A percentile compares a stretch with the other conserved stretches of the same genome.
Evolutionary conservation across 257 asterid species (phyloP).

Genomic region (Plectranthus barbatus): DNA sequence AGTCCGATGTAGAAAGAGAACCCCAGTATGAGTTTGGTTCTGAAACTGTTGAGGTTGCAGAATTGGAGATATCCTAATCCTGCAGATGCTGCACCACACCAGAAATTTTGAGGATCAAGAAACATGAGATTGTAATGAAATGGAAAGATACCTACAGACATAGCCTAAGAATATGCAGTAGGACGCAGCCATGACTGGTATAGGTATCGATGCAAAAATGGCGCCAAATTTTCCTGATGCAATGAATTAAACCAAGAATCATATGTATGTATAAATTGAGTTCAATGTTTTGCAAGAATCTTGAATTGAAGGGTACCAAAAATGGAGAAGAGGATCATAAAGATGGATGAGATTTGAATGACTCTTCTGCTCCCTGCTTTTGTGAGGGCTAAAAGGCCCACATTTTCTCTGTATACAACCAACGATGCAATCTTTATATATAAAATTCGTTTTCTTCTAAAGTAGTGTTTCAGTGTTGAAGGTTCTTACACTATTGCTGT

Average conservation of each 20-base stretch:
- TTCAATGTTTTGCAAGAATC: not conserved
- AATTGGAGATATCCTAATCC: slow-evolving; percentile 71
- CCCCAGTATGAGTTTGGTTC: slow-evolving; percentile 61
- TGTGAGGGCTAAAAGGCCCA: slow-evolving; percentile 70
- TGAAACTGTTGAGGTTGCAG: slow-evolving; percentile 75
- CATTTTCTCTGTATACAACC: slow-evolving; percentile 48
- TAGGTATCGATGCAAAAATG: slow-evolving; percentile 60
- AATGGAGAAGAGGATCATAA: slow-evolving; percentile 72
- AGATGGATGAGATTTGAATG: slow-evolving; percentile 54
- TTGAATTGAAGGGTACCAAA: slow-evolving; percentile 39
- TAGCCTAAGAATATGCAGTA: slow-evolving; percentile 75
- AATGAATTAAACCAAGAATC: not conserved
- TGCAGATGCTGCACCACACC: slow-evolving; percentile 49
- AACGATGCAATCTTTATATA: not conserved
- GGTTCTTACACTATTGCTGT: slow-evolving; percentile 52
- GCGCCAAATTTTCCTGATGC: slow-evolving; percentile 71
- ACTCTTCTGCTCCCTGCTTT: slow-evolving; percentile 79
- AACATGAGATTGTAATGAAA: not conserved
- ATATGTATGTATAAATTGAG: too few relatives aligned
- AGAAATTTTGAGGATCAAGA: not conserved
- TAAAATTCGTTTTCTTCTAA: too few relatives aligned
- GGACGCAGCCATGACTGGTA: slow-evolving; percentile 62
- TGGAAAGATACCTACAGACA: slow-evolving; percentile 37
- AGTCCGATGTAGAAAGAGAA: slow-evolving; percentile 59
- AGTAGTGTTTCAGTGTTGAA: too few relatives aligned